Evolutionary conservation across 2,329 filamentous ascomycete genomes (phyloP), one percentile per base, ranked within the genome.

Genomic region (Capronia americana): DNA sequence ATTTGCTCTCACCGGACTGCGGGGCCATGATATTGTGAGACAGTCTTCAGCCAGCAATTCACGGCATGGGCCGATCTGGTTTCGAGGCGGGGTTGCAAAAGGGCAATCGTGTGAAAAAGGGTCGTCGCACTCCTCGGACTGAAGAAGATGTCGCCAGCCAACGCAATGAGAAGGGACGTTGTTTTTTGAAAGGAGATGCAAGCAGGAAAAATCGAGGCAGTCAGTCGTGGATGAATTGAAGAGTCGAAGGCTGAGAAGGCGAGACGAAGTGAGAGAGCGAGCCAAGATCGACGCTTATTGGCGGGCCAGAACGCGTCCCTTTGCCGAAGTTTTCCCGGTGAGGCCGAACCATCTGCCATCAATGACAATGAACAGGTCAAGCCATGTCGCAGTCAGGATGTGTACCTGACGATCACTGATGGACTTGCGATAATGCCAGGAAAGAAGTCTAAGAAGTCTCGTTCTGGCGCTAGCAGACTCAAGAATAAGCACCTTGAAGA

Each of bases 11-110:
- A 20, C 50, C 60, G 7, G 67, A 63, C 20, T 86, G 77, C 66
- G 85, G 83, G 64, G 86, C 84, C 84, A 93, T 93, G 75, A 78
- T 80, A 76, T 24, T 20, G 58, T 3, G 59, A 34, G 59, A n/a
- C 50, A 83, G 85, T 57, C 83, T 24, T 46, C 44, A 17, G 17
- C 44, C 24, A 17, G 46, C 6, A 38, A 53, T 38, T 60, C 55
- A 28, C 38, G 61, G 58, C 55, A 54, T 50, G 30, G 26, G 38
- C 5, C 38, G 38, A 44, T 44, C 4, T n/a, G 38, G 2, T n/a
- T 17, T 44, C 38, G 38, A 44, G 38, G 17, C 38, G 38, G 38
- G 17, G 14, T 44, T n/a, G 17, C n/a, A n/a, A 3, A 3, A 8
- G 17, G 38, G 38, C 17, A 44, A 44, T n/a, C 32, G 32, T 20